Base-by-base conservation (phyloP, 768 basidiomycete genomes). In the Daedaleopsis sinensis region DNA sequence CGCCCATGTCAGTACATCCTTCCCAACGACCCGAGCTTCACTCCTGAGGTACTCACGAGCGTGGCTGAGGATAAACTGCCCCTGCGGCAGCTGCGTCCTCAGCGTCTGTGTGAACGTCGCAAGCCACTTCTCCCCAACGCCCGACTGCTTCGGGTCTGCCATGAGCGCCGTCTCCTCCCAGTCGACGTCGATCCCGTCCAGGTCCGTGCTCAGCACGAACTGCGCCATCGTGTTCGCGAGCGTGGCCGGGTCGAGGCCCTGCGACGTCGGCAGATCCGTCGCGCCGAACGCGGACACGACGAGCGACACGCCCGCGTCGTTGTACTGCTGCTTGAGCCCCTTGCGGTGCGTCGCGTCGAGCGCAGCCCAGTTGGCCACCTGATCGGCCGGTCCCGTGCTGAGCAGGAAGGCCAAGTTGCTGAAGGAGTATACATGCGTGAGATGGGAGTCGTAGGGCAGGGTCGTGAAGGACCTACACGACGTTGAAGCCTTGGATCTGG, bases 121-220 rank as follows among this genome's bases (percentile, higher is more conserved):
- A 10, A 78, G 68, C 77, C 77, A 78, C 8, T 70, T 38, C 73
- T 87, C 87, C 3, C 84, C 88, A 47, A 76, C 73, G 12, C 82
- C 79, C 21, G 76, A 75, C 59, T 86, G 74, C 58, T 86, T 78
- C 0, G n/a, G n/a, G 27, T 3, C 27, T 32, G 86, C 85, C 63
- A 76, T 72, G 65, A 89, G 87, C 63, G 88, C 87, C 83, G 87
- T 57, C 3, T 62, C 76, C 68, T 80, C 84, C 55, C 83, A 84
- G 66, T 84, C 83, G 58, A 85, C 75, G 57, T 85, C 84, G n/a
- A 84, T 78, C 35, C 83, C 84, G 61, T 84, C 79, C 35, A 84
- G 68, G n/a, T 72, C 71, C 46, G 80, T 80, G 58, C 76, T 52
- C 18, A 73, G 75, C 48, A 84, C 82, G 73, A 75, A 83, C 19